Conservation (phyloP, 2,329 filamentous ascomycete species). For the Phaeosphaeriaceae sp. region DNA sequence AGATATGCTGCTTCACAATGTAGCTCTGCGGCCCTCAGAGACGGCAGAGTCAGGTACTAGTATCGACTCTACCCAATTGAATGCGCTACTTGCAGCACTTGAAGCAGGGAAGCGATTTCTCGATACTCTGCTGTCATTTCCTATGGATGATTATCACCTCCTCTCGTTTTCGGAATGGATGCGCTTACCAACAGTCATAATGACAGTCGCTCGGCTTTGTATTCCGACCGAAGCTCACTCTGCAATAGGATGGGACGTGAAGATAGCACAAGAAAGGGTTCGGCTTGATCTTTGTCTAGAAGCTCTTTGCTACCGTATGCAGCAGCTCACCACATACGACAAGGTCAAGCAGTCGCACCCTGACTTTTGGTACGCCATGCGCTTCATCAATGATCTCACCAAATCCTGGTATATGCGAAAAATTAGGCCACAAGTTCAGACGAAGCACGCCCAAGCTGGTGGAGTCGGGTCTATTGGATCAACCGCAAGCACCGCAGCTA, state of each 20-base stretch:
- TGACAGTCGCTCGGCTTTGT: slow-evolving; percentile 37
- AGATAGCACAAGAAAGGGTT: slow-evolving; percentile 39
- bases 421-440: slow-evolving; percentile 13
- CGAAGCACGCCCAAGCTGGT: slow-evolving; percentile 1
- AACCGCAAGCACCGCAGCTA: slow-evolving; percentile 10
- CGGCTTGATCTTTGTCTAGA: slow-evolving; percentile 43
- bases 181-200: slow-evolving; percentile 38
- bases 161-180: slow-evolving; percentile 45
- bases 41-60: not conserved
- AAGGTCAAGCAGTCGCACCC: slow-evolving; percentile 28
- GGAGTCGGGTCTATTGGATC: slow-evolving; percentile 4
- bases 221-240: slow-evolving; percentile 33
- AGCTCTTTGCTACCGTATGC: slow-evolving; percentile 43
- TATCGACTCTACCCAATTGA: slow-evolving; percentile 24
- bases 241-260: slow-evolving; percentile 38
- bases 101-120: slow-evolving; percentile 74
- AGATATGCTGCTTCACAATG: slow-evolving; percentile 35
- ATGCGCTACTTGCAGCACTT: slow-evolving; percentile 31
- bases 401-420: slow-evolving; percentile 38
- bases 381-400: slow-evolving; percentile 38
- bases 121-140: slow-evolving; percentile 72
- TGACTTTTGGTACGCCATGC: slow-evolving; percentile 43
- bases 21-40: slow-evolving; percentile 28
- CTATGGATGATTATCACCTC: slow-evolving; percentile 61
- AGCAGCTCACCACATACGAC: slow-evolving; percentile 34